These are phyloP conservation scores for Aspergillus bridgeri DNA, from an alignment of 495 filamentous ascomycete genomes.

Conservation along the genomic window DNA sequence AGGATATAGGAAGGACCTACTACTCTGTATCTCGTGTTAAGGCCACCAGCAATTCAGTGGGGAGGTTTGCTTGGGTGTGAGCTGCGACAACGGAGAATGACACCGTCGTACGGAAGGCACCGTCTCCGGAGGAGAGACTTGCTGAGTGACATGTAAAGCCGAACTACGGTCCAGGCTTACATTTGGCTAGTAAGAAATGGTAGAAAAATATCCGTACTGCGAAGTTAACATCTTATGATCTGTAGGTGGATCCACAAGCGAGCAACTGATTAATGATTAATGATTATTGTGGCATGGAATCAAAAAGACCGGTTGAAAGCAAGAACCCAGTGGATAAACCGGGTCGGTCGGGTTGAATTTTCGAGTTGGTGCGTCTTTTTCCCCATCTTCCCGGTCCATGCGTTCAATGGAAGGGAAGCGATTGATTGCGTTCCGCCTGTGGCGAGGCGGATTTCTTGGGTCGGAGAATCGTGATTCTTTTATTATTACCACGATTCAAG, in stretches of 20 bases:
- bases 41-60: too few relatives aligned
- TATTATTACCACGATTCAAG: background rate
- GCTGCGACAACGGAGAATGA: too few relatives aligned
- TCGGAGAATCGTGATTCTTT: background rate
- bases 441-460: conserved; percentile 23
- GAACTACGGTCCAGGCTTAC: background rate
- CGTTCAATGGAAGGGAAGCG: conserved; percentile 1
- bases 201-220: too few relatives aligned
- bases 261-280: background rate
- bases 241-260: too few relatives aligned
- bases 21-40: too few relatives aligned
- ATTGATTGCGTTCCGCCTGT: conserved; percentile 14
- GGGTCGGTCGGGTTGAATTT: background rate
- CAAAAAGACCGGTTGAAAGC: background rate
- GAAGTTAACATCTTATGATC: too few relatives aligned
- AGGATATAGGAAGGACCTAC: too few relatives aligned
- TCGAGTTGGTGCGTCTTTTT: background rate
- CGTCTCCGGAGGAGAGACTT: too few relatives aligned
- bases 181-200: background rate
- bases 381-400: background rate
- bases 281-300: background rate
- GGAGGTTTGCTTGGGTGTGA: too few relatives aligned
- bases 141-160: background rate
- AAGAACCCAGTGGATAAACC: background rate
- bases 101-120: too few relatives aligned